phyloP scores from a whole-genome alignment of 2,329 filamentous ascomycete species.

The Talaromyces sp. region DNA sequence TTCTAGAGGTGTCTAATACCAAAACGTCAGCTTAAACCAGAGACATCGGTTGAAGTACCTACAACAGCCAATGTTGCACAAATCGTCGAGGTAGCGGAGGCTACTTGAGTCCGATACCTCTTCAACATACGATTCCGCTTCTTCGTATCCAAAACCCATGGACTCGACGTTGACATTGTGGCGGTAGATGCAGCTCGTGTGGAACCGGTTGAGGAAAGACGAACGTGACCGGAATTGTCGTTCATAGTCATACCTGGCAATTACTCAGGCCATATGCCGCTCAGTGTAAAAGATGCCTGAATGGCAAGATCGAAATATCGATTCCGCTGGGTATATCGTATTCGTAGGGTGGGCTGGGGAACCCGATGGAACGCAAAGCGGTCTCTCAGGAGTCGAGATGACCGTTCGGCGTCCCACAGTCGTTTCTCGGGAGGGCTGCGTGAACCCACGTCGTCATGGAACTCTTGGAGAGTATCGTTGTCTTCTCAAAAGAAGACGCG shows the following conservation, averaged over 20 bases:
- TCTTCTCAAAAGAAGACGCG: slow-evolving; percentile 14
- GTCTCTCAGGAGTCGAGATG: slow-evolving; percentile 48
- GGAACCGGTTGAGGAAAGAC: slow-evolving; percentile 33
- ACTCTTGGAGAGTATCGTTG: neutral
- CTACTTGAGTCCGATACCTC: slow-evolving; percentile 46
- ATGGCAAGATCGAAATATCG: neutral
- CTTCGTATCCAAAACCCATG: slow-evolving; percentile 38
- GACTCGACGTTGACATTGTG: slow-evolving; percentile 30
- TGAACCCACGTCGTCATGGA: slow-evolving; percentile 20
- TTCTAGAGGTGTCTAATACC: slow-evolving; percentile 43
- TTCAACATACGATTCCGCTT: slow-evolving; percentile 44
- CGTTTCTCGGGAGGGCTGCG: slow-evolving; percentile 36
- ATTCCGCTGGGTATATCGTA: neutral
- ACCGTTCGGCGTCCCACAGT: slow-evolving; percentile 50
- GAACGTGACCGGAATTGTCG: slow-evolving; percentile 41
- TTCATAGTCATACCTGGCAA: slow-evolving; percentile 37
- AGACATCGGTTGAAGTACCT: slow-evolving; percentile 23
- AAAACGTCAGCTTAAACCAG: neutral
- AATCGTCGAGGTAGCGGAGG: slow-evolving; percentile 44
- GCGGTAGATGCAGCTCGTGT: slow-evolving; percentile 33
- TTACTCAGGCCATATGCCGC: slow-evolving; percentile 18
- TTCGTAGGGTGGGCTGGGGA: slow-evolving; percentile 38
- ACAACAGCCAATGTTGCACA: slow-evolving; percentile 46
- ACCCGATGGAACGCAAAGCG: slow-evolving; percentile 52
- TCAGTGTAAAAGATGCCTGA: neutral